Evolutionary conservation across 768 basidiomycete species (phyloP), one percentile per base, ranked within the genome.

Genomic region (Coprinopsis marcescibilis): DNA sequence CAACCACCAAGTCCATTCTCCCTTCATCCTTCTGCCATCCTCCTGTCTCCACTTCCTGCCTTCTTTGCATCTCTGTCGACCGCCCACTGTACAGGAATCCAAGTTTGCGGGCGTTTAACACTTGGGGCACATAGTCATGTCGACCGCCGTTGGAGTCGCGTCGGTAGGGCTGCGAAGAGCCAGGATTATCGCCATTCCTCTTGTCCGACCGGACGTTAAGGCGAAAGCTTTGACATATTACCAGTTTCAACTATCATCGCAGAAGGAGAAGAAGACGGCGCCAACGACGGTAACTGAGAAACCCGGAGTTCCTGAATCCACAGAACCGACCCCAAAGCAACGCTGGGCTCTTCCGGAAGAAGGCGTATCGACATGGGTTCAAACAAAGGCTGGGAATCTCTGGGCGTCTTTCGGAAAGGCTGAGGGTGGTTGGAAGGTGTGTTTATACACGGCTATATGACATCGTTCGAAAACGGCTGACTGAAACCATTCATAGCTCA

Each of bases 381-480:
- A 73, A 2, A 60, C 57, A 17, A 88, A 82, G 55, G 80, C 78
- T 0, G 60, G 71, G 1, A 60, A 69, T 37, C 61, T 73, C 3
- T 90, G 88, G 88, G 69, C 77, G 20, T 68, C 71, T 15, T 81
- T 87, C 56, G 88, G 85, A 10, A 79, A 80, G 53, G 78, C 83
- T 1, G 65, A 81, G 45, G 78, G 76, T 17, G 78, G 74, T 44
- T 90, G 88, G 88, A 81, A 81, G 77, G 88, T 87, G 52, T 4
- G 75, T 65, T 12, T 46, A 35, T 40, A 46, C 48, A 17, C 32
- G 30, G 53, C 27, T 15, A 34, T 27, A 24, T 39, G 13, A 11
- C 26, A 24, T 48, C 15, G 33, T 38, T 21, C 21, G 43, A 2
- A n/a, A 1, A 43, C 29, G 10, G 23, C 24, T 35, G 40, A 35